A percentile compares a stretch with the other conserved stretches of the same genome.
phyloP scores from a whole-genome alignment of 2,329 filamentous ascomycete genomes.

The Fusarium decemcellulare region DNA sequence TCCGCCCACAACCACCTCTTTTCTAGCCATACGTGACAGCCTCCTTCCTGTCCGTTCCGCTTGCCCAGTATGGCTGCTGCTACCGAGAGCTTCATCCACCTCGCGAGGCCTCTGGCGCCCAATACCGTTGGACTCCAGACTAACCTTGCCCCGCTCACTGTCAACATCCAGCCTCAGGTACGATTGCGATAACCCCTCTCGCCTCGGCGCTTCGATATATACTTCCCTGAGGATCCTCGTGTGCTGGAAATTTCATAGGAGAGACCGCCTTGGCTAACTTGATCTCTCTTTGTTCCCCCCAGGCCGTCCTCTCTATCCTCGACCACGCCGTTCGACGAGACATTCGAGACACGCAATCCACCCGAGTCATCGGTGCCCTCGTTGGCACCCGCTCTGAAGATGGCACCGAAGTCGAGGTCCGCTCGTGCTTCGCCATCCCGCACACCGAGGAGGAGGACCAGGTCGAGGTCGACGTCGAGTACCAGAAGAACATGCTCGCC shows the following conservation, averaged over 20 bases:
- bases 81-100: conserved; percentile 91
- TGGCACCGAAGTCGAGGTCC: conserved; percentile 95
- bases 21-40: conserved; percentile 34
- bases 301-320: conserved; percentile 83
- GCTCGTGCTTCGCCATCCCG: conserved; percentile 96
- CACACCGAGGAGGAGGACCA: conserved; percentile 99
- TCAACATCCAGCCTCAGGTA: conserved; percentile 97
- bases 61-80: conserved; percentile 82
- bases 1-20: conserved; percentile 31
- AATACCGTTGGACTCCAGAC: conserved; percentile 83
- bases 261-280: conserved; percentile 3
- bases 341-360: conserved; percentile 81
- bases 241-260: conserved; percentile 3
- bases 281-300: conserved; percentile 2
- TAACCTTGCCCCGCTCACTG: conserved; percentile 91
- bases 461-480: conserved; percentile 99
- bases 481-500: conserved; percentile 99
- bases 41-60: conserved; percentile 14
- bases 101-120: conserved; percentile 91
- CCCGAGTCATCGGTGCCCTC: conserved; percentile 96
- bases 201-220: conserved; percentile 15
- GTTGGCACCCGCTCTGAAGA: conserved; percentile 95
- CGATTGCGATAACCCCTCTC: conserved; percentile 50
- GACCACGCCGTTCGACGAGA: conserved; percentile 96
- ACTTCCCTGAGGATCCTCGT: neutral